Evolutionary conservation across 2,329 filamentous ascomycete genomes (phyloP), one percentile per base, ranked within the genome.

Genomic region (Nannizziopsis arthrosporioides): DNA sequence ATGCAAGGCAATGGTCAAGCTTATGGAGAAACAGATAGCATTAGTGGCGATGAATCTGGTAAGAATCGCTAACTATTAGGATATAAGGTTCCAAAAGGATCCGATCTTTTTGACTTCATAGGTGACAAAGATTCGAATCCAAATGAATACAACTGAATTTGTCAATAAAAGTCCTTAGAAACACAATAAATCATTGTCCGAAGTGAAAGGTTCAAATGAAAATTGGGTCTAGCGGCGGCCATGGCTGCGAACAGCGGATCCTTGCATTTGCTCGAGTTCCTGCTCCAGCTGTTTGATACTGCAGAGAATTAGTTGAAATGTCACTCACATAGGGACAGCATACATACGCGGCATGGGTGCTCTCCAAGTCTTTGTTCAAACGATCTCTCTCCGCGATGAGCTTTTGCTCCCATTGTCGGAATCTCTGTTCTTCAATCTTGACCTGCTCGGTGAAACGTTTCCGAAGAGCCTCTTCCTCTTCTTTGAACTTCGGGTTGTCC

Each of bases 401-500:
- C 80, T 96, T 96, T 81, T 98, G 92, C 75, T 98, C 92, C 92
- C 92, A 98, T 73, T 94, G 85, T 71, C 93, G 82, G 82, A 98
- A 98, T 57, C 92, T 82, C 75, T 94, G 88, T 74, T 98, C 92
- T 76, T 98, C 93, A 63, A 98, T 85, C 85, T 98, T 98, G 76
- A 98, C 92, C 71, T 98, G 92, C 75, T 98, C 92, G 59, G 92
- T 98, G 74, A 98, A 98, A 60, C 93, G 82, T 82, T 98, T 98
- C 73, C 92, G 83, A 57, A 98, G 81, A 54, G 86, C 85, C 77
- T 98, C 92, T 68, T 98, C 92, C 72, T 98, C 92, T 70, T 98
- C 92, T 81, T 98, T 98, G 80, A 96, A 98, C 77, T 98, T 98
- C 73, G 92, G 92, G 77, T 98, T 98, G 75, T 98, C 92, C 61